Base-by-base conservation (phyloP, 2,329 filamentous ascomycete species). In the Lasiodiplodia hormozganensis region DNA sequence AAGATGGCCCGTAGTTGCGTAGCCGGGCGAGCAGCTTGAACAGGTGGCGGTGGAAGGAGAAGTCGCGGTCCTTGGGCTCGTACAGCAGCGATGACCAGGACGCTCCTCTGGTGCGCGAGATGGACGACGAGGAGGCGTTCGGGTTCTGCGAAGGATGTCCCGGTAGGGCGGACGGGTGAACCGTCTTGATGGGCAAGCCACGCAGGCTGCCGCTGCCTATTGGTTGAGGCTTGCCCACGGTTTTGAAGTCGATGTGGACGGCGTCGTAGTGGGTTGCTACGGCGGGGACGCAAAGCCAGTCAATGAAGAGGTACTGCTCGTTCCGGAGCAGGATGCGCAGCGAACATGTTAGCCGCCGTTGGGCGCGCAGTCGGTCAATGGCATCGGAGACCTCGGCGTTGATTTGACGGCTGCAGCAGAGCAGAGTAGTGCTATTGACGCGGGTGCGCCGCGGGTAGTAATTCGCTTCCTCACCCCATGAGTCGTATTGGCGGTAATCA, bases 251-350 rank as follows among this genome's bases (percentile, higher is more conserved):
- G 54, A 67, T 31, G 18, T 60, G 21, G 40, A 67, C 40, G 16
- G 11, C 16, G 21, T 67, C 65, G 28, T 58, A 67, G 21, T 67
- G 65, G n/a, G 49, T 8, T n/a, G 54, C 23, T 28, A 51, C 16
- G 53, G 56, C 53, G 28, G 65, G 65, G 16, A 67, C 53, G 31
- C 43, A 47, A 4, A 28, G 25, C 65, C 65, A 67, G 65, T 67
- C 65, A 28, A 67, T 47, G 47, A 57, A 58, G n/a, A 67, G 47
- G 54, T 38, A 23, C 40, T 34, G 25, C 47, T 67, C 65, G 36
- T 67, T 67, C n/a, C 65, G 65, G 28, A 60, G 54, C n/a, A 60
- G 54, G 10, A 67, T 52, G 54, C 47, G 54, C 14, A 67, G 25
- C 12, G 31, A 51, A 43, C 65, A 58, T 14, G 12, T 47, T 11